phyloP scores from a whole-genome alignment of 2,329 filamentous ascomycete genomes.

The Diaporthe ilicicola region DNA sequence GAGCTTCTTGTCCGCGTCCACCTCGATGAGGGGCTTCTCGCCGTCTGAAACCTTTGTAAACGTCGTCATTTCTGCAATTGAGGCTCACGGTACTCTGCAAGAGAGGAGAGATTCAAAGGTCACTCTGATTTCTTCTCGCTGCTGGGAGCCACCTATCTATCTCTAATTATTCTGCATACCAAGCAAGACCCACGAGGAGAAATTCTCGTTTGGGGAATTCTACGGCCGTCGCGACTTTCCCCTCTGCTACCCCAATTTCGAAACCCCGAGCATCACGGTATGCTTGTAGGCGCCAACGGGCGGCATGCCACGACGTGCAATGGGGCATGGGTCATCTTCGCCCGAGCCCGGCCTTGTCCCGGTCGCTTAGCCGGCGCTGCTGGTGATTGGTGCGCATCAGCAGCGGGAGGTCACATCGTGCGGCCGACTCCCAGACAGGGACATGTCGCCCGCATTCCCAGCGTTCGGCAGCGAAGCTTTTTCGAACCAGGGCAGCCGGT shows the following conservation, averaged over 20 bases:
- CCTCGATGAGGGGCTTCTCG: constrained; percentile 69
- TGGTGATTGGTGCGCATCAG: constrained; percentile 33
- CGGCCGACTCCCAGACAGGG: neutral
- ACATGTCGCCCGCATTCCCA: neutral
- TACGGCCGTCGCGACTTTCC: neutral
- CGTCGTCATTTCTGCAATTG: constrained; percentile 66
- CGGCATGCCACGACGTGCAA: neutral
- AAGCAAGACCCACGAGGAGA: neutral
- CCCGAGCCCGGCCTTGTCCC: constrained; percentile 17
- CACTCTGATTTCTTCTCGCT: neutral
- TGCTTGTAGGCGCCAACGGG: neutral
- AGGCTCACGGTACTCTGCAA: neutral
- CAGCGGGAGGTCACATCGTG: constrained; percentile 19
- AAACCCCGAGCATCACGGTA: constrained; percentile 15
- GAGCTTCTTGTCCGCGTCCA: constrained; percentile 71
- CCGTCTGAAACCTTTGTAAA: constrained; percentile 73
- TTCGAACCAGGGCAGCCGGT: neutral
- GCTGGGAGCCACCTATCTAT: constrained; percentile 16
- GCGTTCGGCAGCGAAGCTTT: neutral
- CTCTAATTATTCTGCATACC: constrained; percentile 20
- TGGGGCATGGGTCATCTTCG: constrained; percentile 21
- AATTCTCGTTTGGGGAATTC: neutral
- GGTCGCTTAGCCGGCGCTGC: constrained; percentile 2
- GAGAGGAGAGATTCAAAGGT: neutral
- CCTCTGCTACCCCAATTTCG: constrained; percentile 25